A percentile compares a stretch with the other conserved stretches of the same genome.
These are phyloP conservation scores for Rhipidocladum racemiflorum DNA, from an alignment of 176 grass and related monocot species.

Conservation along the genomic window DNA sequence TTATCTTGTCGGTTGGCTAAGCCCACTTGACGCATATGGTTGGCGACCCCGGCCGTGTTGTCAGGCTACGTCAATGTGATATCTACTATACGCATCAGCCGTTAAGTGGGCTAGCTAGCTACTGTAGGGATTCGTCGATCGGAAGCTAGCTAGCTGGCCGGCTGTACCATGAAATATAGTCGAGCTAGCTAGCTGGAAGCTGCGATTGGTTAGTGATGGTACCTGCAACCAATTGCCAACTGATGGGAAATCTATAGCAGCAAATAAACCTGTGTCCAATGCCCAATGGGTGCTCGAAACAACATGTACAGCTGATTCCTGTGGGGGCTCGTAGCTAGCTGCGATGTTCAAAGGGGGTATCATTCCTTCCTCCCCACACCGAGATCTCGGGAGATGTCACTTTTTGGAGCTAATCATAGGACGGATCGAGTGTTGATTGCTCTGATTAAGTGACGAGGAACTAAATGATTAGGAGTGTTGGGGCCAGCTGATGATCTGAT, in stretches of 20 bases:
- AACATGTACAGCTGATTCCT: conserved; percentile 44
- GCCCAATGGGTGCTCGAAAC: conserved; percentile 51
- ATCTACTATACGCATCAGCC: too few relatives aligned
- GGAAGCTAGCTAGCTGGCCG: too few relatives aligned
- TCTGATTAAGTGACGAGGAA: too few relatives aligned
- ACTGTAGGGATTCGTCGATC: conserved; percentile 44
- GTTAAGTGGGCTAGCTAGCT: too few relatives aligned
- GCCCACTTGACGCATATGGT: conserved; percentile 52
- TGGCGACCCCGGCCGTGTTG: conserved; percentile 19
- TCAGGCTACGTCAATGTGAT: conserved; percentile 44
- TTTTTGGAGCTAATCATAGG: conserved; percentile 39
- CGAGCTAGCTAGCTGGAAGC: too few relatives aligned
- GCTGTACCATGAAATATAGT: too few relatives aligned
- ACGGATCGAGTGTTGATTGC: too few relatives aligned
- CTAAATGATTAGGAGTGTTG: too few relatives aligned
- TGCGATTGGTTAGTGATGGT: conserved; percentile 51
- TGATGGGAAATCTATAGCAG: conserved; percentile 36
- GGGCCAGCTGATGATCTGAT: too few relatives aligned
- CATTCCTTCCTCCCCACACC: conserved; percentile 49
- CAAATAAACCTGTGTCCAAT: conserved; percentile 37
- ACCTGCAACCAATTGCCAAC: conserved; percentile 55
- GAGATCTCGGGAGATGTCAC: conserved; percentile 36
- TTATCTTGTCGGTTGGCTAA: conserved; percentile 79
- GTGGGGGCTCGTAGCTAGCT: conserved; percentile 46
- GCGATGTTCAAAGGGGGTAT: conserved; percentile 54